Conservation (phyloP, 2,329 filamentous ascomycete genomes). For the Colletotrichum tamarilloi region DNA sequence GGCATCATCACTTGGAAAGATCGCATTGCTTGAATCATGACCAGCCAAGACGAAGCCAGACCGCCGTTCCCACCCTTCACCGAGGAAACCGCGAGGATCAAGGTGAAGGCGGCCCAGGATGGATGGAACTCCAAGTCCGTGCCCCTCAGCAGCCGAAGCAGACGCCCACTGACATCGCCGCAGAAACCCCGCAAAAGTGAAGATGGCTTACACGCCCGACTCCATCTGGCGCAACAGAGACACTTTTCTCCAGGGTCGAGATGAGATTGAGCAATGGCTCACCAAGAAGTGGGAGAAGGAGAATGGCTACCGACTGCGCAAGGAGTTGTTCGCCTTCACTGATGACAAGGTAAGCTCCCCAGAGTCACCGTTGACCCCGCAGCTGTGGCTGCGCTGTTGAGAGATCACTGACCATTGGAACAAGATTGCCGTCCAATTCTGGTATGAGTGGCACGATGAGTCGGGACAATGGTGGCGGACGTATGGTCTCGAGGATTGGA, state of each 20-base stretch:
- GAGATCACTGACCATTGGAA: background rate
- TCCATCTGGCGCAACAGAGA: slow-evolving; percentile 85
- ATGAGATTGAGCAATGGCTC: slow-evolving; percentile 75
- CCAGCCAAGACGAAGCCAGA: slow-evolving; percentile 22
- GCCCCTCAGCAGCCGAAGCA: slow-evolving; percentile 23
- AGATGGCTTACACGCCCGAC: slow-evolving; percentile 79
- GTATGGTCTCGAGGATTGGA: slow-evolving; percentile 87
- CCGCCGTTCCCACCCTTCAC: slow-evolving; percentile 79
- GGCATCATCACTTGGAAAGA: background rate
- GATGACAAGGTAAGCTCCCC: slow-evolving; percentile 65
- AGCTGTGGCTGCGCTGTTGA: background rate
- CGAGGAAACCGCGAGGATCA: slow-evolving; percentile 72
- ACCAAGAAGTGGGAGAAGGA: slow-evolving; percentile 80
- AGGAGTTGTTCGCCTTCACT: slow-evolving; percentile 84
- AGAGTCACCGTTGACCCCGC: background rate
- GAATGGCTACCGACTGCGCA: slow-evolving; percentile 77
- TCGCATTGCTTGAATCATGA: background rate
- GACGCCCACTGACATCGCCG: background rate
- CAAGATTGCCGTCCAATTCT: slow-evolving; percentile 87
- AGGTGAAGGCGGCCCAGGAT: slow-evolving; percentile 87
- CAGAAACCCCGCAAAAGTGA: slow-evolving; percentile 73
- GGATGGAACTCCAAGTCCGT: slow-evolving; percentile 82
- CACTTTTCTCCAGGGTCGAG: slow-evolving; percentile 75
- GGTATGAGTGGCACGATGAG: slow-evolving; percentile 83
- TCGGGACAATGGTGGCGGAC: slow-evolving; percentile 85